These are phyloP conservation scores for Typha latifolia DNA, from an alignment of 176 grass and related monocot genomes.

Conservation along the genomic window DNA sequence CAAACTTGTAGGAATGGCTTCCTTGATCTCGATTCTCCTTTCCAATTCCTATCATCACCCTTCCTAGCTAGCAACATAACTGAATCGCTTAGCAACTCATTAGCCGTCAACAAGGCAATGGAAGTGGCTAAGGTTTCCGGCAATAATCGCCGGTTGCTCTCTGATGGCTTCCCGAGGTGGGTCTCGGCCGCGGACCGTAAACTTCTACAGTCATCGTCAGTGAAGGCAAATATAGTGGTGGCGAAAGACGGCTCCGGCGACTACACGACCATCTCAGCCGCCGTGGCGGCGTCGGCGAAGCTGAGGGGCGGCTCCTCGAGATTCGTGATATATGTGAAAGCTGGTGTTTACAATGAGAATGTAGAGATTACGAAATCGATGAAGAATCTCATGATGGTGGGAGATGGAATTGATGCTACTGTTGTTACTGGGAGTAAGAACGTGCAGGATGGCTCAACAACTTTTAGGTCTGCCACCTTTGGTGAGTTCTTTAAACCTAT, in stretches of 20 bases:
- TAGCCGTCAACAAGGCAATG: conserved; percentile 10
- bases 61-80: conserved; percentile 1
- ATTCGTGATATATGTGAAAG: conserved; percentile 15
- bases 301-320: conserved; percentile 3
- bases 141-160: conserved; percentile 3
- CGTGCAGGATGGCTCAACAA: neutral
- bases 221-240: conserved; percentile 11
- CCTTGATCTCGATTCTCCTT: neutral
- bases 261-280: neutral
- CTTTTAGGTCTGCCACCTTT: conserved; percentile 3
- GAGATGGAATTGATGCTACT: conserved; percentile 2
- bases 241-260: neutral
- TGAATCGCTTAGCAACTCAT: conserved; percentile 13
- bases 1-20: conserved; percentile 7
- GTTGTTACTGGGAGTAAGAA: conserved; percentile 18
- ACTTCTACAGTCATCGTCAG: neutral
- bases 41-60: neutral
- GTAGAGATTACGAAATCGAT: neutral
- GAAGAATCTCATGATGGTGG: conserved; percentile 12
- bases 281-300: neutral
- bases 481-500: conserved; percentile 19
- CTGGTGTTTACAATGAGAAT: conserved; percentile 15
- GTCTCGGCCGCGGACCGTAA: conserved; percentile 5
- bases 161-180: conserved; percentile 6
- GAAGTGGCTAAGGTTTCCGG: neutral